phyloP scores from a whole-genome alignment of 2,329 filamentous ascomycete species.

The Clathrospora elynae region DNA sequence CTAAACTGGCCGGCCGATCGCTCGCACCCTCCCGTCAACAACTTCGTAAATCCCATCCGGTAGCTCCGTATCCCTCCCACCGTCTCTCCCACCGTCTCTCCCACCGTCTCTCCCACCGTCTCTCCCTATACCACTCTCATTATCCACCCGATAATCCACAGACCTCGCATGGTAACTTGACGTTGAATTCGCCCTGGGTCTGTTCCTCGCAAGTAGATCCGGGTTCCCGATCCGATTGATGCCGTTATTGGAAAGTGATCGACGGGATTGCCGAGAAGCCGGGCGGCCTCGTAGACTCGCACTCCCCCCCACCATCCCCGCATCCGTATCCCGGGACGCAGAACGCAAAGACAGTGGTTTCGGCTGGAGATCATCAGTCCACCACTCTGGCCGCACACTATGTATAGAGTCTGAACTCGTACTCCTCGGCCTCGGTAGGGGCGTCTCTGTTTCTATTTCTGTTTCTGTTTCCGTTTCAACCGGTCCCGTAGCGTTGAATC shows the following conservation, averaged over 20 bases:
- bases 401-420: constrained; percentile 1
- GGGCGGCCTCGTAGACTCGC: background rate
- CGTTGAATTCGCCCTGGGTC: too few species aligned
- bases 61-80: constrained; percentile 7
- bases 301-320: background rate
- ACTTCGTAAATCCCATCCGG: constrained; percentile 15
- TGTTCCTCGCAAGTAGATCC: too few species aligned
- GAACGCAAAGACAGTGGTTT: constrained; percentile 1
- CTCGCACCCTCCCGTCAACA: constrained; percentile 9
- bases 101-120: background rate
- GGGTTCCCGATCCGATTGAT: too few species aligned
- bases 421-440: too few species aligned
- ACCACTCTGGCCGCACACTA: constrained; percentile 9
- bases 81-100: background rate
- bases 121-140: background rate
- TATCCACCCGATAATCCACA: background rate
- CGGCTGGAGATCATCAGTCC: constrained; percentile 8
- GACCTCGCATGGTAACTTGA: too few species aligned
- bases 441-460: too few species aligned
- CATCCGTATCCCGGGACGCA: constrained; percentile 1
- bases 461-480: too few species aligned
- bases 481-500: too few species aligned
- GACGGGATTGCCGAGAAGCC: too few species aligned
- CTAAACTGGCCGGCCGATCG: constrained; percentile 2
- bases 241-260: too few species aligned